Conservation (phyloP, 2,329 filamentous ascomycete species). For the Sclerotinia nivalis region DNA sequence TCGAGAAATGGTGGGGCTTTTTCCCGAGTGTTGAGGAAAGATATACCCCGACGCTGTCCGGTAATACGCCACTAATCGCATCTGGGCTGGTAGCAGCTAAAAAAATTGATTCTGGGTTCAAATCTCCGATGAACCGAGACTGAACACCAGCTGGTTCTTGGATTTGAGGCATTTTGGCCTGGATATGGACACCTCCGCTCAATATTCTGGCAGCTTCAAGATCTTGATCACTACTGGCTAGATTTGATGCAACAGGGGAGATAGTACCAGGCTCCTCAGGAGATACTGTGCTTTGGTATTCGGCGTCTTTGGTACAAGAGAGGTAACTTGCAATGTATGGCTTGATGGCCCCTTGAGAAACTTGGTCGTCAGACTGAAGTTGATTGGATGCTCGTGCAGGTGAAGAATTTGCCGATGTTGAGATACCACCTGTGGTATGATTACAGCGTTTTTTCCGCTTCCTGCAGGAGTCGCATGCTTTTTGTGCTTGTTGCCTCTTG, state of each 20-base stretch:
- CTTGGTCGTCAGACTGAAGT: background rate
- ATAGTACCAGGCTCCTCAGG: background rate
- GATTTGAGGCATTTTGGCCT: slow-evolving; percentile 5
- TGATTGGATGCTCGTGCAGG: background rate
- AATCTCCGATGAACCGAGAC: slow-evolving; percentile 56
- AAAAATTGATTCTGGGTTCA: slow-evolving; percentile 62
- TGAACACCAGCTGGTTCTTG: slow-evolving; percentile 8
- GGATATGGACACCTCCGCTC: slow-evolving; percentile 16
- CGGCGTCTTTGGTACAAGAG: background rate
- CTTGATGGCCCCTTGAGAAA: background rate
- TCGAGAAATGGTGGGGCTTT: slow-evolving; percentile 5
- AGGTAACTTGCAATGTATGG: background rate
- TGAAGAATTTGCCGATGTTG: background rate
- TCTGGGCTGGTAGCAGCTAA: slow-evolving; percentile 53
- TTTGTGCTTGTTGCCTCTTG: slow-evolving; percentile 60
- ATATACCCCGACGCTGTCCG: slow-evolving; percentile 59
- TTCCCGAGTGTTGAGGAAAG: slow-evolving; percentile 40
- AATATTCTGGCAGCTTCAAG: slow-evolving; percentile 24
- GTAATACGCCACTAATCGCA: slow-evolving; percentile 44
- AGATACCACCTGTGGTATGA: slow-evolving; percentile 39
- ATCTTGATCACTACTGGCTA: slow-evolving; percentile 22
- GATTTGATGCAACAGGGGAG: slow-evolving; percentile 1
- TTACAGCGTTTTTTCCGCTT: slow-evolving; percentile 45
- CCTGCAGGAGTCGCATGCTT: slow-evolving; percentile 57
- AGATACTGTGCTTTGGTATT: background rate